Evolutionary conservation across 1,139 yeast species (phyloP).

Genomic region (Debaryomycetaceae sp.): DNA sequence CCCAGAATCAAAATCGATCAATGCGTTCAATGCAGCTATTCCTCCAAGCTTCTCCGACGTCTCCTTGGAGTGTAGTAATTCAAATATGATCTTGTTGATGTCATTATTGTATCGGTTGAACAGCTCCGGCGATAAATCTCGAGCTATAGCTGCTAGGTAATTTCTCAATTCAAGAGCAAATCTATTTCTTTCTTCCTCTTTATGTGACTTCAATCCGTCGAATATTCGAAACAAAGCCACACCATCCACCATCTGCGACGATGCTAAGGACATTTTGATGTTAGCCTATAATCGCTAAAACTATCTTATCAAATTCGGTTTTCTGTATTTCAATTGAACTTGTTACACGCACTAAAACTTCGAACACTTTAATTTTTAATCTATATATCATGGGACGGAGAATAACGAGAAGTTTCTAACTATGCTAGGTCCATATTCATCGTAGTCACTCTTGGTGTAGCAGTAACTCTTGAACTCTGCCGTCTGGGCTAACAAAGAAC

Average conservation of each 20-base stretch:
- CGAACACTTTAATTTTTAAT: background rate
- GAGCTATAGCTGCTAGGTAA: conserved; percentile 65
- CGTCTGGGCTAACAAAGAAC: conserved; percentile 93
- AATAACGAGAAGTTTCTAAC: conserved; percentile 95
- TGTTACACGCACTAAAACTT: background rate
- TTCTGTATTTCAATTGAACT: background rate
- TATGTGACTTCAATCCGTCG: conserved; percentile 47
- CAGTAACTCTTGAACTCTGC: conserved; percentile 95
- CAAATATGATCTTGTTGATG: conserved; percentile 84
- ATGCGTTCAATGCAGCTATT: conserved; percentile 81
- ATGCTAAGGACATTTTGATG: conserved; percentile 25
- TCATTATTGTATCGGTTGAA: conserved; percentile 79
- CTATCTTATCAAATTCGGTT: background rate
- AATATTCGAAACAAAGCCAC: conserved; percentile 54
- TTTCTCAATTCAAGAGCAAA: conserved; percentile 67
- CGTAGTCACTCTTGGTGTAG: conserved; percentile 95
- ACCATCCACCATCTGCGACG: conserved; percentile 44
- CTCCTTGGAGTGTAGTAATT: conserved; percentile 73
- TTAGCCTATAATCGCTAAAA: background rate
- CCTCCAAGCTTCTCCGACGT: conserved; percentile 80
- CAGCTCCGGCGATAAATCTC: conserved; percentile 76
- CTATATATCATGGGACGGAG: conserved; percentile 65
- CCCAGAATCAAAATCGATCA: conserved; percentile 72
- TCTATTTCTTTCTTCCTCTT: conserved; percentile 49
- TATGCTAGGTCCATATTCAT: conserved; percentile 95